phyloP scores from a whole-genome alignment of 805 yeast genomes.

The Pichia thaimueangensis region DNA sequence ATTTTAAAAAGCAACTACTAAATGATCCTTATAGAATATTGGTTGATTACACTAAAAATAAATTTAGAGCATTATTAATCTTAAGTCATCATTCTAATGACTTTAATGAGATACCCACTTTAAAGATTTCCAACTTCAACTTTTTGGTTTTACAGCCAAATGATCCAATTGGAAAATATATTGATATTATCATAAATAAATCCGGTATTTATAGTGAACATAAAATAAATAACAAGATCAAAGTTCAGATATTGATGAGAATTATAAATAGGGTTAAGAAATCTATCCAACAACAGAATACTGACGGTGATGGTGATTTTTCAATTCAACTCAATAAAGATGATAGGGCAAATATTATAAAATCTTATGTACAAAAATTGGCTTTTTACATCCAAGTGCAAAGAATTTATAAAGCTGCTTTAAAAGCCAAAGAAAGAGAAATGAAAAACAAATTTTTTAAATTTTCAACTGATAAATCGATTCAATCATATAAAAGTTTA shows the following conservation, averaged over 20 bases:
- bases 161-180: constrained; percentile 39
- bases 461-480: constrained; percentile 9
- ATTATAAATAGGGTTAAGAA: constrained; percentile 19
- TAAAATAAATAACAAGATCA: constrained; percentile 32
- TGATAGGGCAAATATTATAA: constrained; percentile 40
- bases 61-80: constrained; percentile 55
- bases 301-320: constrained; percentile 1
- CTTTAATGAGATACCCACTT: constrained; percentile 25
- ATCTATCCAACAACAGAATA: not conserved
- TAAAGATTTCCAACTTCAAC: constrained; percentile 22
- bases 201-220: constrained; percentile 58
- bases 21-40: constrained; percentile 59
- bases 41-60: constrained; percentile 61
- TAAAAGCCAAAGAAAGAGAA: constrained; percentile 20
- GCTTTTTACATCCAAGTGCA: constrained; percentile 63
- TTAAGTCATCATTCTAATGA: constrained; percentile 44
- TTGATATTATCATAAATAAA: constrained; percentile 35
- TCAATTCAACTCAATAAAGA: constrained; percentile 27
- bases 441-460: constrained; percentile 3
- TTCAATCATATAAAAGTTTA: constrained; percentile 14
- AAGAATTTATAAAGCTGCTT: constrained; percentile 49
- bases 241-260: constrained; percentile 36
- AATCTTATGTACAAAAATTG: constrained; percentile 41
- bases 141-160: constrained; percentile 38
- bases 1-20: constrained; percentile 37